Evolutionary conservation across 2,329 filamentous ascomycete species (phyloP), one percentile per base, ranked within the genome.

Genomic region (Penicillium sp.): DNA sequence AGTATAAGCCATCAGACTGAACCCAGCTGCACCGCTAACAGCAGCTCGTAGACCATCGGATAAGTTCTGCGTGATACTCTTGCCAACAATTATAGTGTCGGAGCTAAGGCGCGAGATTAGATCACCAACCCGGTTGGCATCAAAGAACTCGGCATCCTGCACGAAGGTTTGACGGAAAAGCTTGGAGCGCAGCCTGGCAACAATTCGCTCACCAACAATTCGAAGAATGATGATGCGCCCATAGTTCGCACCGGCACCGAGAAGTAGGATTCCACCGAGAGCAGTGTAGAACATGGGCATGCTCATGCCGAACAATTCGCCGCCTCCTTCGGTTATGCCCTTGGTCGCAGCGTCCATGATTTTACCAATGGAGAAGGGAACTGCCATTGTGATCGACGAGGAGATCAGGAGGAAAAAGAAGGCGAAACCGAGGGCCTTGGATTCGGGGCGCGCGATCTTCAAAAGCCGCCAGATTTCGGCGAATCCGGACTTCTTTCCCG

Each of bases 101-200:
- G 93, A 96, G 69, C 93, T 93, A 45, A 99, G 85, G 38, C 96
- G 89, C 38, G 93, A 97, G 70, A 99, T 97, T 66, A 99, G 80
- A 73, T 99, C 94, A 73, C 94, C 94, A 27, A 97, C 93, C 27
- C 94, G 86, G 77, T 99, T 99, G 39, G 94, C 94, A 73, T 99
- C 94, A 71, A 99, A 99, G 79, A 99, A 99, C 70, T 97, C 94
- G 58, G 94, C 94, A 74, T 99, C 94, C 74, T 99, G 94, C n/a
- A 94, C 84, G 67, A 96, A 96, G 0, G 94, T 99, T 63, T 89
- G 86, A 64, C 91, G 86, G 78, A 96, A 99, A 4, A 99, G 85
- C 71, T 91, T 89, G 17, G 93, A 93, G 60, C 94, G 86, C 55
- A 99, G 82, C 66, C 93, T 86, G 12, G 93, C 89, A 53, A 99